A percentile compares a stretch with the other conserved stretches of the same genome.
Evolutionary conservation across 2,329 filamentous ascomycete species (phyloP).

Genomic region (Fusarium sp.): DNA sequence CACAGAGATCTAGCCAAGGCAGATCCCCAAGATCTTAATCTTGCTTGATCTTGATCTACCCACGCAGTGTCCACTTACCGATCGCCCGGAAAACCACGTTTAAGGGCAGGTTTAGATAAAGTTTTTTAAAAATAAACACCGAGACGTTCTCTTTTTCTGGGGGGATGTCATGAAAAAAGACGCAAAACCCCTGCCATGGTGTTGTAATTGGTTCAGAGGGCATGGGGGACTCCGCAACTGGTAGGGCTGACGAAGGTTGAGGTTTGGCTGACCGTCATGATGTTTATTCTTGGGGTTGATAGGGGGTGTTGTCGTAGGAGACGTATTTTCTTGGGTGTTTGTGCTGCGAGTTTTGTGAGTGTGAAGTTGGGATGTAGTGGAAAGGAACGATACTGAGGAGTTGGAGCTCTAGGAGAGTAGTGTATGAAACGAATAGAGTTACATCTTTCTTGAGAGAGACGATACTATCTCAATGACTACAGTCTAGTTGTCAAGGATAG

Average conservation of each 20-base stretch:
- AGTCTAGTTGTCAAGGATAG: not conserved
- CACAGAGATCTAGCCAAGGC: conserved; percentile 29
- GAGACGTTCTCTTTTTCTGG: conserved; percentile 4
- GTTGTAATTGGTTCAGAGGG: conserved; percentile 32
- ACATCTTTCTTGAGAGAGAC: not conserved
- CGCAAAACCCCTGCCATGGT: conserved; percentile 33
- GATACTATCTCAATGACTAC: not conserved
- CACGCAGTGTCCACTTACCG: conserved; percentile 37
- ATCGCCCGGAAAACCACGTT: conserved; percentile 33
- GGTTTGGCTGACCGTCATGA: conserved; percentile 35
- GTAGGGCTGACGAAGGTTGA: conserved; percentile 37
- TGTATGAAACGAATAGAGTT: not conserved
- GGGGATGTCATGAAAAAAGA: conserved; percentile 19
- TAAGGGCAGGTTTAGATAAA: not conserved
- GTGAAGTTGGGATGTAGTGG: not conserved
- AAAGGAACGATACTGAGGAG: not conserved
- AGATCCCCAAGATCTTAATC: conserved; percentile 27
- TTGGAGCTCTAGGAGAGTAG: not conserved
- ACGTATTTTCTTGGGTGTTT: conserved; percentile 4
- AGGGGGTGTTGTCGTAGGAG: conserved; percentile 24
- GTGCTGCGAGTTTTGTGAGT: not conserved
- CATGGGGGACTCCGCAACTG: conserved; percentile 35
- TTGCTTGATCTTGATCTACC: conserved; percentile 33
- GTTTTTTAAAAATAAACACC: conserved; percentile 11
- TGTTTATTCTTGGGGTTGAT: conserved; percentile 32